phyloP scores from a whole-genome alignment of 2,329 filamentous ascomycete genomes.

The Drechmeria coniospora region DNA sequence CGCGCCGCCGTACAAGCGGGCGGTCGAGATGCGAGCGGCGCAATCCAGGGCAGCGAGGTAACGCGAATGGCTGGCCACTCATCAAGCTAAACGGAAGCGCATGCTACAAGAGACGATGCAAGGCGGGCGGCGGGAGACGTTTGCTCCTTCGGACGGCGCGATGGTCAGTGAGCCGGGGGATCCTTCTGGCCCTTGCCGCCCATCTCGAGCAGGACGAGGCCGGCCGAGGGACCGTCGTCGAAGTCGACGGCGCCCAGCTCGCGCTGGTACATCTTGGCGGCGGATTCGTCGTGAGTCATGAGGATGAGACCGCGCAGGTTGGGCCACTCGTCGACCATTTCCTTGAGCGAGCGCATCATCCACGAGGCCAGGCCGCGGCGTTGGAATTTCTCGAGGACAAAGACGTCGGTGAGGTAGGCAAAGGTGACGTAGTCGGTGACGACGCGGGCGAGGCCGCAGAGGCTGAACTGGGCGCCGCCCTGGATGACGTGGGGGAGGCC shows the following conservation, averaged over 20 bases:
- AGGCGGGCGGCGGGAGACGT: too few relatives aligned
- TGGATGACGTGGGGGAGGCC: conserved; percentile 13
- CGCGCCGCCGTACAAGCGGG: conserved; percentile 84
- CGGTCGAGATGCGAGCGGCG: conserved; percentile 52
- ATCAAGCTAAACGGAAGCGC: conserved; percentile 1
- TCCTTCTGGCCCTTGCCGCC: conserved; percentile 20
- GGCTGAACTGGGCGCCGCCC: conserved; percentile 15
- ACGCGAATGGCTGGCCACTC: background rate
- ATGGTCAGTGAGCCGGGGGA: too few relatives aligned
- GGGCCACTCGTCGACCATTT: conserved; percentile 39
- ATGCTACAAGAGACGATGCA: too few relatives aligned
- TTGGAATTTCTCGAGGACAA: conserved; percentile 43
- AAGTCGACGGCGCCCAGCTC: conserved; percentile 30
- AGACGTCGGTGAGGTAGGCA: conserved; percentile 54
- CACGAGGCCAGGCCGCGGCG: conserved; percentile 47
- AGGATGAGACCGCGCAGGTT: conserved; percentile 44
- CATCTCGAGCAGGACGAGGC: conserved; percentile 26
- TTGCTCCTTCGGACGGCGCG: too few relatives aligned
- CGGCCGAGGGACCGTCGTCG: conserved; percentile 24
- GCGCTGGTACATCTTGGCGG: conserved; percentile 30
- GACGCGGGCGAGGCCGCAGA: conserved; percentile 33
- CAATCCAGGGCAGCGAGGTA: conserved; percentile 12
- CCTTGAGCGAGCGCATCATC: conserved; percentile 45
- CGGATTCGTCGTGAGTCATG: conserved; percentile 26
- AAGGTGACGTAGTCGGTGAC: conserved; percentile 56